A percentile compares a stretch with the other conserved stretches of the same genome.
phyloP scores from a whole-genome alignment of 352 stramenopile species.

The Phytophthora sp. region DNA sequence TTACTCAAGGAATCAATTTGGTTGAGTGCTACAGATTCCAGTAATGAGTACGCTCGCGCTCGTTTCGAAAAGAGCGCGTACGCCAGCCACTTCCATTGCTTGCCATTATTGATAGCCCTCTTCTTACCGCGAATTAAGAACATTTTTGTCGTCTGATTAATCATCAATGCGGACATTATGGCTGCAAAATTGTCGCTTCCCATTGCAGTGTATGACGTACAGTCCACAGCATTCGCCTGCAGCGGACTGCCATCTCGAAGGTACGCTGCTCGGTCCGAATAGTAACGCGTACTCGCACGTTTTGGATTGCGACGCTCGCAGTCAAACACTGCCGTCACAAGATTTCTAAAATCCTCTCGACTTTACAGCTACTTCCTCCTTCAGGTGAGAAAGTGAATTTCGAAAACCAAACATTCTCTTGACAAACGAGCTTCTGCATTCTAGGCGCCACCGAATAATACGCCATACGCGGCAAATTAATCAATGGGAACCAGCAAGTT shows the following conservation, averaged over 20 bases:
- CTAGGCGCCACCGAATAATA: not conserved
- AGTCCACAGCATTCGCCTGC: slow-evolving; percentile 2
- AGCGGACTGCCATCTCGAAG: slow-evolving; percentile 6
- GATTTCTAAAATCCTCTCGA: slow-evolving; percentile 1
- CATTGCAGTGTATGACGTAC: not conserved
- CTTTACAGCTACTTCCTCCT: not conserved
- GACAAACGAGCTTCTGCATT: not conserved
- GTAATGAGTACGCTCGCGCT: not conserved
- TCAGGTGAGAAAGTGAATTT: not conserved
- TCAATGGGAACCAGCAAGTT: too few species aligned
- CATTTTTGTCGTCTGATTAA: slow-evolving; percentile 11
- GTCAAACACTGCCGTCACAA: not conserved
- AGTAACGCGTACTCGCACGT: not conserved
- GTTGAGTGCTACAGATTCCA: not conserved
- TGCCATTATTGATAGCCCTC: not conserved
- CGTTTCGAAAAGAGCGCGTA: slow-evolving; percentile 18
- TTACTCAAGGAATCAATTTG: not conserved
- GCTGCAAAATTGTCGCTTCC: not conserved
- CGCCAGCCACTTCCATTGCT: slow-evolving; percentile 9
- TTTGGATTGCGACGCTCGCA: not conserved
- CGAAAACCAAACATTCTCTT: slow-evolving; percentile 7
- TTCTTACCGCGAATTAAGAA: not conserved
- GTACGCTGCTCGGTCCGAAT: not conserved
- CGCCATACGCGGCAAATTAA: too few species aligned
- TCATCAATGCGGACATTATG: slow-evolving; percentile 2